These are phyloP conservation scores for Neurospora discreta DNA, from an alignment of 495 filamentous ascomycete species.

Conservation along the genomic window DNA sequence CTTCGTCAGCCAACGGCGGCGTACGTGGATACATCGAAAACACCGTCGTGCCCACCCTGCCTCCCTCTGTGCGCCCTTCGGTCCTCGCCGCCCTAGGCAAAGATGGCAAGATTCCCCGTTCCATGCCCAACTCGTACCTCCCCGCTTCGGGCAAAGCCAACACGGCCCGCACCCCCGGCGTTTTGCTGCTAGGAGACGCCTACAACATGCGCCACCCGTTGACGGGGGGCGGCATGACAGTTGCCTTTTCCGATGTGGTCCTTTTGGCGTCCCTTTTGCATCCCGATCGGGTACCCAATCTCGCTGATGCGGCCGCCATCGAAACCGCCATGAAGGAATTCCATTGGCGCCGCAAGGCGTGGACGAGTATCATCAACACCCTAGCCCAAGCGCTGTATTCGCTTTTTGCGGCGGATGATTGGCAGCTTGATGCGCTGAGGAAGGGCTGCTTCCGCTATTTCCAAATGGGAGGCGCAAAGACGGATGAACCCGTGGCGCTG, in stretches of 20 bases:
- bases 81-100: conserved; percentile 63
- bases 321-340: conserved; percentile 59
- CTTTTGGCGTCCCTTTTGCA: conserved; percentile 60
- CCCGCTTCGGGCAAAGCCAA: conserved; percentile 44
- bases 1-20: conserved; percentile 58
- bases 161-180: conserved; percentile 56
- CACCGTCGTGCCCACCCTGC: conserved; percentile 66
- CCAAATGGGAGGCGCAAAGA: conserved; percentile 49
- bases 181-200: conserved; percentile 80
- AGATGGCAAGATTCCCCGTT: conserved; percentile 54
- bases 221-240: conserved; percentile 93
- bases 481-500: conserved; percentile 69
- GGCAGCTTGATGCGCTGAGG: conserved; percentile 68
- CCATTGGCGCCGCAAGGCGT: conserved; percentile 76
- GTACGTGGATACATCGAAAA: conserved; percentile 72
- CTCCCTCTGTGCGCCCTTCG: conserved; percentile 56
- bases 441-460: conserved; percentile 92
- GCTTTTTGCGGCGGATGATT: conserved; percentile 81
- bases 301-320: conserved; percentile 56
- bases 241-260: conserved; percentile 80
- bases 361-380: conserved; percentile 87
- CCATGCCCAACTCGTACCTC: conserved; percentile 92
- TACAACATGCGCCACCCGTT: conserved; percentile 96
- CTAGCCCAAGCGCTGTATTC: conserved; percentile 83
- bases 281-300: conserved; percentile 51